Base-by-base conservation (phyloP, 331 rosid genomes). In the Phaseolus coccineus region DNA sequence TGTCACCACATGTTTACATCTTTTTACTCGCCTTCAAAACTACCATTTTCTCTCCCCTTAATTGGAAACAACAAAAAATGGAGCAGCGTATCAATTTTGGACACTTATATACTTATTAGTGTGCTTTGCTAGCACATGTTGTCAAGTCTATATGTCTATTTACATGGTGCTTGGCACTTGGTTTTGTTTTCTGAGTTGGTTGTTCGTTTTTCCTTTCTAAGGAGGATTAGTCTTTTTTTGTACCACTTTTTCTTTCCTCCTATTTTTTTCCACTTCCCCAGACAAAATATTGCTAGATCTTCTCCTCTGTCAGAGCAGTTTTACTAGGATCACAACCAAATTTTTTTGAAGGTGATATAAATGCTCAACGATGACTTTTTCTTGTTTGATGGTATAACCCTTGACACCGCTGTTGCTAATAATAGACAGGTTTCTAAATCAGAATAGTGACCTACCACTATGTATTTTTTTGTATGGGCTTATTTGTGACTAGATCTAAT, bases 61-160 rank as follows among this genome's bases (percentile, higher is more conserved):
- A 37, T 37, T 37, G 42, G 42, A 55, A 24, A 74, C 33, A 35
- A 1, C 35, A 13, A 56, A 35, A 47, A 57, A 74, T 57, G 63
- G 75, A 70, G 80, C 71, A 6, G 71, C 19, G 25, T 67, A 4
- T 61, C 40, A 14, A 30, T 55, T 61, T 65, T 67, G 71, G 39
- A 28, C 39, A 58, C 11, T 11, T 58, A 4, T 35, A 44, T 35
- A 44, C 19, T 71, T 39, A 1, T 9, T 40, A 9, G 1, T 13
- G 66, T 19, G 52, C 39, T 58, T 58, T 19, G 56, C 56, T 50
- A 16, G 56, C 56, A 50, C 19, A 50, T 16, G 22, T 15, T 37
- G 7, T 15, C 2, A 16, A 50, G 56, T 50, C 56, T 50, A 2
- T 5, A 1, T 50, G 42, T 35, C 10, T 40, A 8, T 40, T 40